Evolutionary conservation across 805 yeast species (phyloP), one percentile per base, ranked within the genome.

Genomic region (Candida krabiensis): DNA sequence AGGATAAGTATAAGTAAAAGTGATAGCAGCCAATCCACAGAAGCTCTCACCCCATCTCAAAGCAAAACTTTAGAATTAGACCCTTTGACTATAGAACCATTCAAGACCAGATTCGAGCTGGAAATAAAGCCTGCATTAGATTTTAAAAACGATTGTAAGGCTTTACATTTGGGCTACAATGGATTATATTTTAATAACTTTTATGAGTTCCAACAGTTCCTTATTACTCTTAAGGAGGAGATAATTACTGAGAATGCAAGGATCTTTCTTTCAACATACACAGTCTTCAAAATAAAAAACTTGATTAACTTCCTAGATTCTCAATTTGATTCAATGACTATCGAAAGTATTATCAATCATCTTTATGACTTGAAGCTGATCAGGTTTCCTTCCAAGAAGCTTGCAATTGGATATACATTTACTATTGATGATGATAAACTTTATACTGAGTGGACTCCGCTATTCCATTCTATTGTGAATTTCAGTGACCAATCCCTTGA

Each of bases 331-430:
- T 37, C 25, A 34, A 19, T 28, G 33, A 32, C 51, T 14, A 40
- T 52, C n/a, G 56, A 52, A 24, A 40, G 35, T 33, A 36, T 49
- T 8, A 33, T 43, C 19, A 43, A 49, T 18, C 42, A 41, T 23
- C 28, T 44, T 9, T 16, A 40, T 11, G 46, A 49, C 4, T 30
- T 50, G 33, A 44, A 41, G 30, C 19, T 50, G n/a, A 36, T 50
- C 16, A 48, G 37, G 25, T 46, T 46, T 25, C 48, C 47, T 8
- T 28, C 41, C 2, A 48, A 48, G 36, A 35, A 29, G 19, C 24
- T 38, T 11, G 19, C 40, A 4, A 19, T 40, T 6, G 40, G 40
- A 6, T 49, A 49, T 30, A 38, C 19, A 15, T 50, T 49, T 28
- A 38, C 41, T 11, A 41, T 44, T 21, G 54, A 52, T 13, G 53